Base-by-base conservation (phyloP, 163 green algal species). In the Picocystis sp. region DNA sequence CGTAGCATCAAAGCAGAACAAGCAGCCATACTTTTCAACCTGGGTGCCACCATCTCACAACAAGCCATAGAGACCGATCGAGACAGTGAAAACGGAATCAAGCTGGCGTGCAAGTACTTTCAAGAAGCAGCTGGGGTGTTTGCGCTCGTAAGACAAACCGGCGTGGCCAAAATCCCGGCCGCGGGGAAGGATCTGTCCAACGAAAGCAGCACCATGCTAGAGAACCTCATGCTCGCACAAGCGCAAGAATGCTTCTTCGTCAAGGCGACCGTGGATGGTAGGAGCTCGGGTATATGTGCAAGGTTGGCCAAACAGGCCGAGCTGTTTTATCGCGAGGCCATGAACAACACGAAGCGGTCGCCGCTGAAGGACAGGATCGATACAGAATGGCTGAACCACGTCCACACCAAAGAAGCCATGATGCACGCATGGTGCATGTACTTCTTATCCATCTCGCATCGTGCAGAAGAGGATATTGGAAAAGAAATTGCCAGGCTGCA, bases 181-280 rank as follows among this genome's bases (percentile, higher is more conserved):
- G 34, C 53, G 22, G 49, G 41, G 15, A n/a, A 52, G 13, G 89
- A 97, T 66, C 64, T 95, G 22, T 69, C 58, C 2, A 57, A 75
- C 2, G 84, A 96, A 62, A 81, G 64, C 48, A 54, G 62, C 11
- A 67, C 53, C 42, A 82, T 95, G 77, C 72, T 97, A 58, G 82
- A 94, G 66, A 73, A 76, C 53, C 76, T 97, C 11, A 93, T 92
- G 80, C 76, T 97, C 44, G 85, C 84, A 29, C 86, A 96, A 66
- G 62, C 56, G 1, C 50, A 70, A 52, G 64, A 70, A 55, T 66
- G 64, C 55, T 73, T 70, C 59, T 73, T 56, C 38, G 64, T 66
- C 24, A 72, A 74, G 66, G 77, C 78, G 1, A 47, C 76, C 10
- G 60, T 67, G 5, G 84, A 91, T 67, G 72, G 73, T 38, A 93